These are phyloP conservation scores for Penicillium sp. DNA, from an alignment of 2,329 filamentous ascomycete genomes.

Conservation along the genomic window DNA sequence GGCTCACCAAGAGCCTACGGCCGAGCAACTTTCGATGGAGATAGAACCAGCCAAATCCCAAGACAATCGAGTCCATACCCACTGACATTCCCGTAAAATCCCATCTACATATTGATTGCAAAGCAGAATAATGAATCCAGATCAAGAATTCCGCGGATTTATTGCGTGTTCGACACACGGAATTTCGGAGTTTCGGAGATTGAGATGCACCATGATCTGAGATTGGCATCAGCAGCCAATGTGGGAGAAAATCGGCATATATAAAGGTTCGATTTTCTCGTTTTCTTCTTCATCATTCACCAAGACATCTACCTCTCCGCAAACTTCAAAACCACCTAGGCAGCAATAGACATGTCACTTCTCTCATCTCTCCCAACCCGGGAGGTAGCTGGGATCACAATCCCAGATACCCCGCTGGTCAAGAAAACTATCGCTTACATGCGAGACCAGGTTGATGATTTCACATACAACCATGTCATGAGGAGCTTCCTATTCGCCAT, in stretches of 20 bases:
- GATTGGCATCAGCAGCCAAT: background rate
- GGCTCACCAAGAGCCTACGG: too few relatives aligned
- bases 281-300: background rate
- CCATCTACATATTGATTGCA: too few relatives aligned
- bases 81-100: too few relatives aligned
- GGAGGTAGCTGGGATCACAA: background rate
- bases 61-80: too few relatives aligned
- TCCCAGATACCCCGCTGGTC: background rate
- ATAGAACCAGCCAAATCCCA: too few relatives aligned
- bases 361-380: background rate
- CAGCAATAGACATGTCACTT: background rate
- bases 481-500: background rate
- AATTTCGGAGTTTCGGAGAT: background rate
- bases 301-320: too few relatives aligned
- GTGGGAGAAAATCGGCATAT: background rate
- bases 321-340: background rate
- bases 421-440: background rate
- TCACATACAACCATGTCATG: background rate
- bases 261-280: background rate
- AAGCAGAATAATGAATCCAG: too few relatives aligned
- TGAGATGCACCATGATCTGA: background rate
- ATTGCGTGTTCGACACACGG: background rate
- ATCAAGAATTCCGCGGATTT: background rate
- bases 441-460: background rate
- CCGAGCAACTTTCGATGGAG: too few relatives aligned